Evolutionary conservation across 495 filamentous ascomycete genomes (phyloP), one percentile per base, ranked within the genome.

Genomic region (Talaromyces stipitatus): DNA sequence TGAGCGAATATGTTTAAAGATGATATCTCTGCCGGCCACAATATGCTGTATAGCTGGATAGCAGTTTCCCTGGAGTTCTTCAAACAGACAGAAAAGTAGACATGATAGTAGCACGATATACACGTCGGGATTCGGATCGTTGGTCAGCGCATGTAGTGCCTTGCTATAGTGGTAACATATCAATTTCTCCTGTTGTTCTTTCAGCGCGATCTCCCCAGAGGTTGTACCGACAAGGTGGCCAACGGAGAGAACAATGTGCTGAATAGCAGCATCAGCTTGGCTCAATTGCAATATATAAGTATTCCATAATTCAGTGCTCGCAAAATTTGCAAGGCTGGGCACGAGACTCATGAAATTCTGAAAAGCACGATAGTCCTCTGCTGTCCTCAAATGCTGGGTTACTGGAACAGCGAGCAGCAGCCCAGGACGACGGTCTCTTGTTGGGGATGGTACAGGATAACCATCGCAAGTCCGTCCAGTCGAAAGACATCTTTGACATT

Each of bases 271-370:
- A 62, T 86, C 82, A 14, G 76, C 75, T 48, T 82, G 76, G 36
- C 81, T 83, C 57, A 82, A 80, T 62, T 85, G 82, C 36, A 86
- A 66, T 7, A 87, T 55, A 38, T 73, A 28, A 12, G 68, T 71
- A 11, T 73, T 78, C 85, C 84, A 88, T 58, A 87, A 84, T 6
- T 77, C 79, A 3, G 82, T 84, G 52, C 77, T 71, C 52, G 85
- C 86, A 61, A 83, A 82, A 2, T 84, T 84, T 1, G 83, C 79
- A 28, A 88, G 69, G 58, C 85, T 82, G 50, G 66, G 75, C 0
- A 82, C 85, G 33, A 77, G 78, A 28, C 74, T 72, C 33, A 76
- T 74, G 58, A 87, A 85, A 47, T 84, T 71, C 60, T 85, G 76
- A 56, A 86, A 86, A 56, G 77, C 84, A 4, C 71, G 68, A 52